A percentile compares a stretch with the other conserved stretches of the same genome.
phyloP scores from a whole-genome alignment of 2,329 filamentous ascomycete genomes.

The Colletotrichum sp. region DNA sequence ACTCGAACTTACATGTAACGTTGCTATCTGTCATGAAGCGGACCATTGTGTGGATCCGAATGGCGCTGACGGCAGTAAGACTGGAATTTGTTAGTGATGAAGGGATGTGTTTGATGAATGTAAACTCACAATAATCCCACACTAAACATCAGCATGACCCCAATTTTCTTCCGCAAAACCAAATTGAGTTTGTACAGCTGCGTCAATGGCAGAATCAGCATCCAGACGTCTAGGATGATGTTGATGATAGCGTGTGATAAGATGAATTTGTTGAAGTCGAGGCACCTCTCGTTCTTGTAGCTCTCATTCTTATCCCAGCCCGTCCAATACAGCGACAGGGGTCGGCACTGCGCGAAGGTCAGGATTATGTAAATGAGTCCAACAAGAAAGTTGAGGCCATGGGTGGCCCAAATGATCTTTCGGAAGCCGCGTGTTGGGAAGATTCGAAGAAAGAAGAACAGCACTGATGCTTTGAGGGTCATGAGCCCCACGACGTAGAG shows the following conservation, averaged over 20 bases:
- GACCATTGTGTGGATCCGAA: not conserved
- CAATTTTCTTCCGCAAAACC: slow-evolving; percentile 20
- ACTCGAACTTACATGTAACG: not conserved
- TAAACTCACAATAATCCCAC: not conserved
- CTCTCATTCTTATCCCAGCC: not conserved
- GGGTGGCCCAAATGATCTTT: not conserved
- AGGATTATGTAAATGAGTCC: not conserved
- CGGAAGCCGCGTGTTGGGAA: slow-evolving; percentile 26
- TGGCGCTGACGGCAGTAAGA: not conserved
- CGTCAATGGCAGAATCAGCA: slow-evolving; percentile 23
- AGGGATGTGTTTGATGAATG: rapidly evolving
- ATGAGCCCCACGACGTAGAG: not conserved
- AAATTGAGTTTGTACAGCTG: slow-evolving; percentile 24
- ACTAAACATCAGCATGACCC: not conserved
- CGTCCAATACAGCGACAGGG: not conserved
- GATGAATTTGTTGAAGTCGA: not conserved
- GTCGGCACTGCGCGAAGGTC: not conserved
- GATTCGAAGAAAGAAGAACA: slow-evolving; percentile 36
- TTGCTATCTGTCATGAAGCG: not conserved
- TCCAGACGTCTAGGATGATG: slow-evolving; percentile 24
- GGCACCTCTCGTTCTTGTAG: not conserved
- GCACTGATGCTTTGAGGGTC: slow-evolving; percentile 32
- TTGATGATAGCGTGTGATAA: slow-evolving; percentile 17
- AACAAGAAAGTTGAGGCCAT: not conserved
- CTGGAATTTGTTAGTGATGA: not conserved